Conservation (phyloP, 1,284 basidiomycete genomes). For the Sanghuangporus weigelae region DNA sequence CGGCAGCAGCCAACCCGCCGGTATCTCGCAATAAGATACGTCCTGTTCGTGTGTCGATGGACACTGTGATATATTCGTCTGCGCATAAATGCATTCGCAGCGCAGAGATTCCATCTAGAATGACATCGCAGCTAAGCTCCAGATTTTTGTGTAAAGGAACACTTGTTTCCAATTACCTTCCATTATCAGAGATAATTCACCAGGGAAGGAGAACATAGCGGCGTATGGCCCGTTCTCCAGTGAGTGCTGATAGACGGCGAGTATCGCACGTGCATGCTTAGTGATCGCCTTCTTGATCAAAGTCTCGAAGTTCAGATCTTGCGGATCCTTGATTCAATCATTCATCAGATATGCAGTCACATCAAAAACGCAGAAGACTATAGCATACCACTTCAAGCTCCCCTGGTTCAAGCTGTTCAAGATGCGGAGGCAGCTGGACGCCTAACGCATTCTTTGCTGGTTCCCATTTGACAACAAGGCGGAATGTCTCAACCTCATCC, state of each 20-base stretch:
- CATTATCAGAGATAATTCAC: constrained; percentile 45
- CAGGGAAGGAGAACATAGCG: constrained; percentile 55
- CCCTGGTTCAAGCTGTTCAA: constrained; percentile 33
- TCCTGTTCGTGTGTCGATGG: constrained; percentile 69
- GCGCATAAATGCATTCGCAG: constrained; percentile 65
- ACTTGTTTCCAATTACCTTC: constrained; percentile 39
- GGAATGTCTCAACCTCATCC: constrained; percentile 62
- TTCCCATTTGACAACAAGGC: constrained; percentile 60
- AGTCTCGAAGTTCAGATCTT: constrained; percentile 65
- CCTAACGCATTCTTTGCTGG: constrained; percentile 57
- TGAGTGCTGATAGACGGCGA: constrained; percentile 47
- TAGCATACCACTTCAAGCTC: constrained; percentile 43
- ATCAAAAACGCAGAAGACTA: no score
- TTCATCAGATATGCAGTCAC: not conserved
- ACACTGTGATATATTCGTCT: constrained; percentile 65
- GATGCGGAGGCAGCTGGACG: constrained; percentile 41
- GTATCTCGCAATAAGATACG: constrained; percentile 65
- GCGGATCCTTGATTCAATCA: constrained; percentile 43
- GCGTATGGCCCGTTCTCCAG: constrained; percentile 44
- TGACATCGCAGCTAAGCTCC: not conserved
- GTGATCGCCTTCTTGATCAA: constrained; percentile 55
- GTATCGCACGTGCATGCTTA: constrained; percentile 55
- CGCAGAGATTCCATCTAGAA: constrained; percentile 44
- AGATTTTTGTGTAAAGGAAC: constrained; percentile 15
- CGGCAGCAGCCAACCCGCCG: constrained; percentile 67